Evolutionary conservation across 495 filamentous ascomycete genomes (phyloP).

Genomic region (Extremus antarcticus): DNA sequence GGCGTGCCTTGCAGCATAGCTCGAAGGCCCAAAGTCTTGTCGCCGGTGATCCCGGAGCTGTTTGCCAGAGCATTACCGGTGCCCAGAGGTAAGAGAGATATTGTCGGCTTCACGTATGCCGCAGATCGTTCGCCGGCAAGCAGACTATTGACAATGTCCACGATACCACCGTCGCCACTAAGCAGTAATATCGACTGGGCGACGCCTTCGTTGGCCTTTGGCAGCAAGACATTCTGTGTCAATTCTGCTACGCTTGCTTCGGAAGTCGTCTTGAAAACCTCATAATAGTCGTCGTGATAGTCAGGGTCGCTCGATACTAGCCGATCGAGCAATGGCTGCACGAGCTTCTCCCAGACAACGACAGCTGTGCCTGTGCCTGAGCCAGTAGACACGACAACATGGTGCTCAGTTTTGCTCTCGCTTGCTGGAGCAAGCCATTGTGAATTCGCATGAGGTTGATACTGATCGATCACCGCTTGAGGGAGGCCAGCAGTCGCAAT

Average conservation of each 20-base stretch:
- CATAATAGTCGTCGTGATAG: conserved; percentile 37
- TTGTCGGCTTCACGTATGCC: conserved; percentile 37
- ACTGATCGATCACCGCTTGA: too few relatives aligned
- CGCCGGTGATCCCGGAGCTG: conserved; percentile 41
- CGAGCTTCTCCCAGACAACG: conserved; percentile 42
- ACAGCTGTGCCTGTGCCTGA: conserved; percentile 59
- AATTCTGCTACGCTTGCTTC: conserved; percentile 51
- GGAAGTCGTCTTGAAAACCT: conserved; percentile 47
- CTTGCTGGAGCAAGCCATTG: not conserved
- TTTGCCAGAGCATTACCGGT: conserved; percentile 84
- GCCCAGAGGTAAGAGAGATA: conserved; percentile 64
- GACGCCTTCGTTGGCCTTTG: conserved; percentile 36
- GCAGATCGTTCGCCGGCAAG: conserved; percentile 21
- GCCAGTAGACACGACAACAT: conserved; percentile 56
- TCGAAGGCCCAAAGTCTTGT: conserved; percentile 40
- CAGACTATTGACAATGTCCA: conserved; percentile 64
- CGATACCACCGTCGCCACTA: conserved; percentile 74
- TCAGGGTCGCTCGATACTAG: conserved; percentile 29
- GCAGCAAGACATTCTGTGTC: conserved; percentile 38
- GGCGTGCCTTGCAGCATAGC: conserved; percentile 34
- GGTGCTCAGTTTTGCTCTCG: too few relatives aligned
- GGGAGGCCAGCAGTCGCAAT: too few relatives aligned
- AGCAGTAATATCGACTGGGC: conserved; percentile 60
- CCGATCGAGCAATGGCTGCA: conserved; percentile 47
- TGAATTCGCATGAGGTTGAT: too few relatives aligned